Evolutionary conservation across 208 protist species (phyloP).

Genomic region (Wallacemonas sp.): DNA sequence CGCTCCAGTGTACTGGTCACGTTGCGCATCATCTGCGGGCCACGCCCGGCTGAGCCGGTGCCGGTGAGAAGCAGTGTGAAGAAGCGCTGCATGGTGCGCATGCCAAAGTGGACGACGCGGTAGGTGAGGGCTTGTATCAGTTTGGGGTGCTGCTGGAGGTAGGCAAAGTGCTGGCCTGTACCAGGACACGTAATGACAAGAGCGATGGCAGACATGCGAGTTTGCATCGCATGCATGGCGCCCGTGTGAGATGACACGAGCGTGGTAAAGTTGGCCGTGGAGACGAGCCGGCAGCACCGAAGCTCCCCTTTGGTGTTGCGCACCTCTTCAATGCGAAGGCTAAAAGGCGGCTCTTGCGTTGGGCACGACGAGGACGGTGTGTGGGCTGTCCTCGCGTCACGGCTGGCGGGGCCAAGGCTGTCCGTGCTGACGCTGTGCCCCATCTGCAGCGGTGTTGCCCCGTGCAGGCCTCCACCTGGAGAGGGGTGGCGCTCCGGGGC

Average conservation of each 20-base stretch:
- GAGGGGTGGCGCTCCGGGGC: slow-evolving; percentile 8
- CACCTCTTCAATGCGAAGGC: slow-evolving; percentile 53
- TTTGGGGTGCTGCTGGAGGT: slow-evolving; percentile 60
- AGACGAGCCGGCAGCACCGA: slow-evolving; percentile 56
- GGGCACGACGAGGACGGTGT: background rate
- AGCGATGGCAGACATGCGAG: slow-evolving; percentile 48
- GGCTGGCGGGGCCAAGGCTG: background rate
- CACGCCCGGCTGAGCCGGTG: slow-evolving; percentile 17
- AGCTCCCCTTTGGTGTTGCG: slow-evolving; percentile 48
- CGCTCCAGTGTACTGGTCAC: slow-evolving; percentile 36
- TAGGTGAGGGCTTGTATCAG: slow-evolving; percentile 62
- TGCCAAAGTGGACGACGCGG: slow-evolving; percentile 59
- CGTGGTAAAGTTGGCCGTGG: slow-evolving; percentile 56
- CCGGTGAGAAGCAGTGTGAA: slow-evolving; percentile 43
- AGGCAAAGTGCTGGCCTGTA: slow-evolving; percentile 44
- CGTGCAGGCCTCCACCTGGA: background rate
- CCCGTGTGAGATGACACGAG: slow-evolving; percentile 49
- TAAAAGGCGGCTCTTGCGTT: slow-evolving; percentile 44
- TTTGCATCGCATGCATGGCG: slow-evolving; percentile 52
- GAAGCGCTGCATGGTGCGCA: slow-evolving; percentile 62
- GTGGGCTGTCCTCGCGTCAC: background rate
- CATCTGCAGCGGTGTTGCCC: background rate
- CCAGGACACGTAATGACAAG: slow-evolving; percentile 69
- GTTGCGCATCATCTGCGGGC: slow-evolving; percentile 21
- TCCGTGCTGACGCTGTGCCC: slow-evolving; percentile 7